Evolutionary conservation across 768 basidiomycete genomes (phyloP).

Genomic region (Terana coerulea): DNA sequence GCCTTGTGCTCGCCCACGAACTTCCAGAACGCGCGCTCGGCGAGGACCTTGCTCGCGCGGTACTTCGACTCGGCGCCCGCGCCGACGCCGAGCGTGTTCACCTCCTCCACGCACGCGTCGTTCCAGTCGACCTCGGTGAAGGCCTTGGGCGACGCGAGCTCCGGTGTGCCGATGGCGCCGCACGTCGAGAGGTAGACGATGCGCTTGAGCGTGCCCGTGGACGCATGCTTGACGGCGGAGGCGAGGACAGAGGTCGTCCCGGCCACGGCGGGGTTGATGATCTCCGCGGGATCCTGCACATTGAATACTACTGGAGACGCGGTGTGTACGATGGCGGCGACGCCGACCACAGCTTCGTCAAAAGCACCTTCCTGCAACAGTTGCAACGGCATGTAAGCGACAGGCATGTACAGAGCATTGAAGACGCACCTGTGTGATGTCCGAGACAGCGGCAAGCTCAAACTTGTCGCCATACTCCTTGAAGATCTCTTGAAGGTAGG

Average conservation of each 20-base stretch:
- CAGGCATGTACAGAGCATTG: background rate
- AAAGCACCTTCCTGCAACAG: constrained; percentile 2
- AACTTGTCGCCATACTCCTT: constrained; percentile 51
- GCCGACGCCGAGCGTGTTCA: constrained; percentile 45
- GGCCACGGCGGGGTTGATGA: constrained; percentile 67
- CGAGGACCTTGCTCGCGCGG: constrained; percentile 50
- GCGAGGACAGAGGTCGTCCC: constrained; percentile 63
- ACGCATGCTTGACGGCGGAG: constrained; percentile 43
- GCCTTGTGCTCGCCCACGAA: constrained; percentile 39
- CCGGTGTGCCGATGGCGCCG: constrained; percentile 36
- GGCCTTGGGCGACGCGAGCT: constrained; percentile 11
- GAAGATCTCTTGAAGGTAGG: constrained; percentile 53
- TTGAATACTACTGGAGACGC: background rate
- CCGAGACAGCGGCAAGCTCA: constrained; percentile 63
- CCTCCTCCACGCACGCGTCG: constrained; percentile 36
- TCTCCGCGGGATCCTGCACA: constrained; percentile 30
- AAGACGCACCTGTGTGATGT: constrained; percentile 50
- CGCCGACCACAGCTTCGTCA: constrained; percentile 39
- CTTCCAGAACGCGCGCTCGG: constrained; percentile 55
- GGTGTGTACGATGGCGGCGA: constrained; percentile 31
- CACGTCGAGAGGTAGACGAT: constrained; percentile 58
- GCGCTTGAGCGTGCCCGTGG: constrained; percentile 40
- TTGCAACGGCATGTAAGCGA: background rate
- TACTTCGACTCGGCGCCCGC: constrained; percentile 42
- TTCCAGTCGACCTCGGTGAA: constrained; percentile 61